Evolutionary conservation across 441 rosid species (phyloP).

Genomic region (Gossypium gossypioides): DNA sequence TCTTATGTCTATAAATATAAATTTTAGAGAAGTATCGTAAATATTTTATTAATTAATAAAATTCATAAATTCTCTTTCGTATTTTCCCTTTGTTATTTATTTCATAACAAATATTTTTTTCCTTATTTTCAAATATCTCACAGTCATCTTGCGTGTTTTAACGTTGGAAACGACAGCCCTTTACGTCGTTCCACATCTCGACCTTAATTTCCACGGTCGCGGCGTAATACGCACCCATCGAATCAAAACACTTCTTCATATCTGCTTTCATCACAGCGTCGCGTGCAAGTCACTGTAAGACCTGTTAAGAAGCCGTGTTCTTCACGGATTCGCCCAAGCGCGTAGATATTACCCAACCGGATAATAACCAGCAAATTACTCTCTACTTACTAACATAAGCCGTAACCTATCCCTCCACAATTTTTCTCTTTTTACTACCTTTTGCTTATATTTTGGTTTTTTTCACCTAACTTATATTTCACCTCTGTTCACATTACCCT

Average conservation of each 20-base stretch:
- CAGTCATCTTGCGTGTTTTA: not conserved
- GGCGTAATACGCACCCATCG: not conserved
- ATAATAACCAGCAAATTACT: not conserved
- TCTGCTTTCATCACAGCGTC: not conserved
- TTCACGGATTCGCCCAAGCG: not conserved
- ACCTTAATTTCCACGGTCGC: not conserved
- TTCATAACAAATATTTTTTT: not conserved
- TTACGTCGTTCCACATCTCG: not conserved
- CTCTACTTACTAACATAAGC: slow-evolving; percentile 10
- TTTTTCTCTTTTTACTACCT: not conserved
- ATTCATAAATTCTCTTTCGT: too few relatives aligned
- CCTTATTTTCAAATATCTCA: not conserved
- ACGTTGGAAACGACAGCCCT: not conserved
- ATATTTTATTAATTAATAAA: too few relatives aligned
- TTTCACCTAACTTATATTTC: slow-evolving; percentile 18
- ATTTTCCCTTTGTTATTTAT: not conserved
- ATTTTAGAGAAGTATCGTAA: too few relatives aligned
- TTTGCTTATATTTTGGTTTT: not conserved
- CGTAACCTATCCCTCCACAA: not conserved
- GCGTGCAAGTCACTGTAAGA: slow-evolving; percentile 1
- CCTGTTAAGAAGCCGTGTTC: not conserved
- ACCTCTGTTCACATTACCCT: not conserved
- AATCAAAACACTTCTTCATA: not conserved
- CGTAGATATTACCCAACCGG: not conserved
- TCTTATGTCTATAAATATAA: too few relatives aligned